Conservation (phyloP, 306 rosid species). For the Fagus crenata region DNA sequence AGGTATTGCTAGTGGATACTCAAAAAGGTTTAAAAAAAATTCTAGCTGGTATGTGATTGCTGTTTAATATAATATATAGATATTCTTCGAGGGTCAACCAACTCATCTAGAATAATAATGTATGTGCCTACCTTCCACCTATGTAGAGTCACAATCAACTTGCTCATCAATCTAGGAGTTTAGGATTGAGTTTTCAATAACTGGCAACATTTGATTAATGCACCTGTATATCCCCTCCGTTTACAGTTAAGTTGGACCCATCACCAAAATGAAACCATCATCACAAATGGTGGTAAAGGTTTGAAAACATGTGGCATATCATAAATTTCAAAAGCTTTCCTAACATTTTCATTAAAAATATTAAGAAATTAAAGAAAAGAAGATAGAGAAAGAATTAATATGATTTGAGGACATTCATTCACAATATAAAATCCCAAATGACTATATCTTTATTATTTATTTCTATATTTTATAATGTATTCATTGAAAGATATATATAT, state of each 20-base stretch:
- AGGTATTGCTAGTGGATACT: neutral
- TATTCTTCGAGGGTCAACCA: neutral
- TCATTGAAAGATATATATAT: no score
- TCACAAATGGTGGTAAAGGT: neutral
- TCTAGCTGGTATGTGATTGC: neutral
- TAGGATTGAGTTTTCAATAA: neutral
- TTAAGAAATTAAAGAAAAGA: no score
- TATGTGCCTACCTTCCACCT: constrained; percentile 3
- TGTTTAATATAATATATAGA: neutral
- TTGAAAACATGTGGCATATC: neutral
- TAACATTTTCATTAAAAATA: no score
- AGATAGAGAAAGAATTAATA: no score
- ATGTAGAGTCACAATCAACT: neutral
- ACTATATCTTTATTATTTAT: no score
- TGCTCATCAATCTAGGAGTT: neutral
- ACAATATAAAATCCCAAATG: no score
- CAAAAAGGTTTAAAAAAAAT: neutral
- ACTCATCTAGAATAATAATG: neutral
- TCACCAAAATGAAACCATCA: neutral
- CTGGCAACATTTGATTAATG: neutral
- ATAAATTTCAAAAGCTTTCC: no score
- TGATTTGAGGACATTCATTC: no score
- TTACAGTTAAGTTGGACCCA: neutral
- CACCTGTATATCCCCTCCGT: neutral
- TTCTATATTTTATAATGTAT: no score